A percentile compares a stretch with the other conserved stretches of the same genome.
Evolutionary conservation across 225 moss, liverwort and hornwort genomes (phyloP).

Genomic region (Antitrichia curtipendula): DNA sequence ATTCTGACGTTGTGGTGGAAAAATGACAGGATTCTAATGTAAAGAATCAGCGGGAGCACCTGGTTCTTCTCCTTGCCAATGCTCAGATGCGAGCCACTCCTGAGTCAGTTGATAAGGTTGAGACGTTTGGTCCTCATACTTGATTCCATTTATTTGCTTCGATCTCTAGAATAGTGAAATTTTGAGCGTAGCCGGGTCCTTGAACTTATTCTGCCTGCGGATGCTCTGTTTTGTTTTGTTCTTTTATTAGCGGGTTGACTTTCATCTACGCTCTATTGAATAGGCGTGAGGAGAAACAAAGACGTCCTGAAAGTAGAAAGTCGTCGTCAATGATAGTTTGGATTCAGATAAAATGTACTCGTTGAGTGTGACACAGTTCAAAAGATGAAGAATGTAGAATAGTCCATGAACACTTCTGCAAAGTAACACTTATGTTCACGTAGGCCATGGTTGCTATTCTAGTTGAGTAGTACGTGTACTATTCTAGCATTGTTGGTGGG

Average conservation of each 20-base stretch:
- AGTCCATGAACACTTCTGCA: not conserved
- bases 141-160: not conserved
- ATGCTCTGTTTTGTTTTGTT: not conserved
- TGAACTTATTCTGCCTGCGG: not conserved
- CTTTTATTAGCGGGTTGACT: not conserved
- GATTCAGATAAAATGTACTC: not conserved
- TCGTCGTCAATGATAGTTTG: not conserved
- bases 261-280: not conserved
- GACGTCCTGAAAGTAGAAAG: not conserved
- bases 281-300: not conserved
- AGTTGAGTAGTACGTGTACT: not conserved
- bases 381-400: not conserved
- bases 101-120: conserved; percentile 15
- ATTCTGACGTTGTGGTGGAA: not conserved
- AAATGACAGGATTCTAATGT: conserved; percentile 50
- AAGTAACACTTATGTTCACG: not conserved
- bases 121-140: not conserved
- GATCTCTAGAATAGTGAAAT: not conserved
- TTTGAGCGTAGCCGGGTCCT: not conserved
- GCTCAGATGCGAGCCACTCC: conserved; percentile 83
- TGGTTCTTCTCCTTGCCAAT: conserved; percentile 90
- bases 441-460: not conserved
- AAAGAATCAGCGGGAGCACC: conserved; percentile 88
- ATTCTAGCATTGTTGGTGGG: not conserved
- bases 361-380: not conserved